phyloP scores from a whole-genome alignment of 2,329 filamentous ascomycete species.

The Penicillium hordei region DNA sequence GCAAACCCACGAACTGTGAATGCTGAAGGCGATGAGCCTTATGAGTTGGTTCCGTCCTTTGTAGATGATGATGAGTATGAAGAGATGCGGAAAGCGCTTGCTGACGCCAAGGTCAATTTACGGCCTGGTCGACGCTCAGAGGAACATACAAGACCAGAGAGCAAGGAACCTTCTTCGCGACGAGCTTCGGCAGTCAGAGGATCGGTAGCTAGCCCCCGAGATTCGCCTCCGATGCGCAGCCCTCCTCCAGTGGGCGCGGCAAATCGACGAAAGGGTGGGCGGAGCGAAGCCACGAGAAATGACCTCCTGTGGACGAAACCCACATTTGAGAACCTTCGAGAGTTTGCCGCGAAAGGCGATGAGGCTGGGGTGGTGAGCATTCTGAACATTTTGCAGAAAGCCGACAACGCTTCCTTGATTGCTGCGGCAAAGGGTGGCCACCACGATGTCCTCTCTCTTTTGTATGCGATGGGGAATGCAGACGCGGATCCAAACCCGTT shows the following conservation, averaged over 20 bases:
- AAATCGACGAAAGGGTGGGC: constrained; percentile 46
- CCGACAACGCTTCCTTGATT: constrained; percentile 82
- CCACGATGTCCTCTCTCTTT: constrained; percentile 77
- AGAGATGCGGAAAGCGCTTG: constrained; percentile 70
- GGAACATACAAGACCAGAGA: constrained; percentile 38
- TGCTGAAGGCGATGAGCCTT: constrained; percentile 85
- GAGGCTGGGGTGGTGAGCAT: constrained; percentile 51
- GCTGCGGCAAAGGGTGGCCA: constrained; percentile 91
- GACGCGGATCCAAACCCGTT: constrained; percentile 70
- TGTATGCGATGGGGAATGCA: constrained; percentile 66
- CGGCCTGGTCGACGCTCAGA: constrained; percentile 47
- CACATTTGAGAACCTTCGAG: constrained; percentile 50
- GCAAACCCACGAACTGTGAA: constrained; percentile 91
- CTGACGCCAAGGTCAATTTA: constrained; percentile 62
- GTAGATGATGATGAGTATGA: constrained; percentile 66
- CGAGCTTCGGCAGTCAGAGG: constrained; percentile 44
- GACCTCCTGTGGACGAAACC: constrained; percentile 52
- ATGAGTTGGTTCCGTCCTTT: constrained; percentile 76
- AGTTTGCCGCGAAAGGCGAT: constrained; percentile 52
- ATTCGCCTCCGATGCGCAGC: constrained; percentile 47
- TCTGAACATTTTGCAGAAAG: constrained; percentile 53
- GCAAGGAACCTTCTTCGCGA: constrained; percentile 42
- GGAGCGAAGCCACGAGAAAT: constrained; percentile 52
- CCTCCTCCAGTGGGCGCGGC: constrained; percentile 38
- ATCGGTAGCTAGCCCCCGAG: constrained; percentile 35